These are phyloP conservation scores for Xylaria nigripes DNA, from an alignment of 495 filamentous ascomycete species.

Conservation along the genomic window DNA sequence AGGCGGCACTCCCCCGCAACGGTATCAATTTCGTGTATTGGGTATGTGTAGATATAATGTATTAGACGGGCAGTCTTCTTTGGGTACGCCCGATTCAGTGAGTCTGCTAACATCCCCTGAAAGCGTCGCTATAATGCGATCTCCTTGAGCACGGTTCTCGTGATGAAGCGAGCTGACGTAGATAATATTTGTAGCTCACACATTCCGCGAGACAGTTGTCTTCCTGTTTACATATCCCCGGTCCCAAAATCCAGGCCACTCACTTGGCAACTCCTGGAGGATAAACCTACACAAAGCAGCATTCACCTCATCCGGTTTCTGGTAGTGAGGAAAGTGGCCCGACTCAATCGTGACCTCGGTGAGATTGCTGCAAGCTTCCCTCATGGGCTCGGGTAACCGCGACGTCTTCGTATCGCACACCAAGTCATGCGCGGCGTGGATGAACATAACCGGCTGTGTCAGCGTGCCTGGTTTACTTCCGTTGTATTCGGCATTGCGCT, in stretches of 20 bases:
- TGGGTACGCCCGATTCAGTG: no score
- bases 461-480: not conserved
- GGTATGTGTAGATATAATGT: no score
- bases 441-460: not conserved
- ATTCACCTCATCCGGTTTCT: not conserved
- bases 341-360: not conserved
- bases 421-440: not conserved
- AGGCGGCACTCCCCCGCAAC: no score
- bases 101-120: no score
- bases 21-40: no score
- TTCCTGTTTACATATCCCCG: not conserved
- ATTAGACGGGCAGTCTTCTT: no score
- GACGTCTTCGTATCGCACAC: not conserved
- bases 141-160: no score
- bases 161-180: no score
- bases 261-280: not conserved
- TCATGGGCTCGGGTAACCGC: not conserved
- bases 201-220: not conserved
- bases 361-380: not conserved
- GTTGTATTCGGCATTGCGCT: not conserved
- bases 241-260: not conserved
- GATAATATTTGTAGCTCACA: no score
- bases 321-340: not conserved
- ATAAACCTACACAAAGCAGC: not conserved
- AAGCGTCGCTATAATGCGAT: no score